Percentiles rank a stretch among this genome's conserved stretches.
Evolutionary conservation across 164 flowering plant genomes (phyloP).

Genomic region (Umbellularia californica): DNA sequence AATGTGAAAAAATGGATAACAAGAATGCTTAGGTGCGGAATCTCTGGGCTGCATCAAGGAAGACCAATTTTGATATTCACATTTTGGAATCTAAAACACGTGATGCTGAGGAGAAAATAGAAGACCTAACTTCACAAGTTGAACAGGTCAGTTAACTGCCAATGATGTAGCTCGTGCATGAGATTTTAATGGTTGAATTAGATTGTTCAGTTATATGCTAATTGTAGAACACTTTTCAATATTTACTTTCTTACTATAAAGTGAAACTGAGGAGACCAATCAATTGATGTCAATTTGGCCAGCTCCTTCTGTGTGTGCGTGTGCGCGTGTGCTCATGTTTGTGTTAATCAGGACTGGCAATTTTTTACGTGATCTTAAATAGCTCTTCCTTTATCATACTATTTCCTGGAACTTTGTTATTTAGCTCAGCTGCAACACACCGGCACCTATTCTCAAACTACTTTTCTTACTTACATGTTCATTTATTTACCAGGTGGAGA

Average conservation of each 20-base stretch:
- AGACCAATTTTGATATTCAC: conserved; percentile 65
- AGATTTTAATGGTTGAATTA: neutral
- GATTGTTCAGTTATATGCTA: neutral
- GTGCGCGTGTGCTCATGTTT: too few relatives aligned
- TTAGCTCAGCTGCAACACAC: neutral
- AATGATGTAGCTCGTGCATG: neutral
- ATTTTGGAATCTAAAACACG: conserved; percentile 42
- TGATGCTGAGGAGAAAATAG: conserved; percentile 44
- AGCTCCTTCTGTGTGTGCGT: neutral
- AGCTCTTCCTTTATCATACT: neutral
- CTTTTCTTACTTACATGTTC: neutral
- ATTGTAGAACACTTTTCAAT: neutral
- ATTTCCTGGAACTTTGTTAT: neutral
- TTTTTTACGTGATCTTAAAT: too few relatives aligned
- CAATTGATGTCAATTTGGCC: neutral
- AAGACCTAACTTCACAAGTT: conserved; percentile 35
- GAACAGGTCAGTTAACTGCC: conserved; percentile 37
- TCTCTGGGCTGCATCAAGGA: conserved; percentile 65
- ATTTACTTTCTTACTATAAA: neutral
- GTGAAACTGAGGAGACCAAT: neutral
- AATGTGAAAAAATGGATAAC: conserved; percentile 21
- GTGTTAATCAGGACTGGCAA: too few relatives aligned
- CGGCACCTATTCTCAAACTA: neutral
- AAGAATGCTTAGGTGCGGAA: conserved; percentile 49
- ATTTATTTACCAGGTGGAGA: conserved; percentile 43